Percentiles rank a stretch among this genome's conserved stretches.
phyloP scores from a whole-genome alignment of 495 filamentous ascomycete genomes.

The Podospora didyma region DNA sequence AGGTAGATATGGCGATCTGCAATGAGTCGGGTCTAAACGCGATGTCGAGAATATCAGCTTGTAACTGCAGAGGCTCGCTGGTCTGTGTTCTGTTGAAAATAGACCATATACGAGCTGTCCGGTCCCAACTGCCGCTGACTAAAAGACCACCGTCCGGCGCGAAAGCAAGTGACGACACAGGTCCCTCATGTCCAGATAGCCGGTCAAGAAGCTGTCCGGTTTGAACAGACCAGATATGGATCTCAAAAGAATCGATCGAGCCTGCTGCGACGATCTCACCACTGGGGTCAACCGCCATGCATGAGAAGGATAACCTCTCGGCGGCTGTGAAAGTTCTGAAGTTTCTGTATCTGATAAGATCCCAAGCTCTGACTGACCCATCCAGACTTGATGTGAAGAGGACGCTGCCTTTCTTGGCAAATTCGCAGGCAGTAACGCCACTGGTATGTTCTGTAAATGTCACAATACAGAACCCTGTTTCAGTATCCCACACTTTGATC shows the following conservation, averaged over 20 bases:
- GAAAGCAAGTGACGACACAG: constrained; percentile 82
- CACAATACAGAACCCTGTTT: constrained; percentile 94
- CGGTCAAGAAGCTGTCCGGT: constrained; percentile 92
- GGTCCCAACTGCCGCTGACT: constrained; percentile 92
- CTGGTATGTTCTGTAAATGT: constrained; percentile 97
- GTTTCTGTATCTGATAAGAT: constrained; percentile 92
- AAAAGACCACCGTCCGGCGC: constrained; percentile 77
- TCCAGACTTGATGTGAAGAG: constrained; percentile 93
- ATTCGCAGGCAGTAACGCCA: constrained; percentile 92
- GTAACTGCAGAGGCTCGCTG: constrained; percentile 84
- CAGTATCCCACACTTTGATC: constrained; percentile 96
- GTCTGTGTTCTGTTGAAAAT: constrained; percentile 92
- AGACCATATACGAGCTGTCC: constrained; percentile 90
- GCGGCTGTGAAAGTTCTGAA: constrained; percentile 96
- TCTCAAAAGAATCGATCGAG: constrained; percentile 91
- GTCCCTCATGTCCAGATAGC: constrained; percentile 88
- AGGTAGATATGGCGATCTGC: constrained; percentile 84
- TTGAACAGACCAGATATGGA: constrained; percentile 97
- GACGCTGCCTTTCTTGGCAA: constrained; percentile 89
- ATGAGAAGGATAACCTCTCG: constrained; percentile 85
- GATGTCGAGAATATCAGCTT: constrained; percentile 84
- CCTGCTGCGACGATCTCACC: constrained; percentile 95
- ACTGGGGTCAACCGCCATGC: constrained; percentile 90
- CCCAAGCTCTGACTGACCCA: constrained; percentile 92
- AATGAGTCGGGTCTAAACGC: constrained; percentile 86